A percentile compares a stretch with the other conserved stretches of the same genome.
Evolutionary conservation across 352 stramenopile genomes (phyloP).

Genomic region (Phytophthora ohioensis): DNA sequence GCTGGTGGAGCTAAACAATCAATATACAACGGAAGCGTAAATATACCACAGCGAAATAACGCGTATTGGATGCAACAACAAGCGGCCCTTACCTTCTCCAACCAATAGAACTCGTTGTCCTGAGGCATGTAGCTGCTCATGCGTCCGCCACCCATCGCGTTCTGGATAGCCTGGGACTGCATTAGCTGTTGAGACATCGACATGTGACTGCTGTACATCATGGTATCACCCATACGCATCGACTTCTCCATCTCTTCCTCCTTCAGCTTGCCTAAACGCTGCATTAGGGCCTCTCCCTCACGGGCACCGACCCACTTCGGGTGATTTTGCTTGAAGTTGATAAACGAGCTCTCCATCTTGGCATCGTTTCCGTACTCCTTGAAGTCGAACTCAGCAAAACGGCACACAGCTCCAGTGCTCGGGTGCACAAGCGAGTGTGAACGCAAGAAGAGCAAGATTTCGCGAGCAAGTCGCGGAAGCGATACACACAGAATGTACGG

Average conservation of each 20-base stretch:
- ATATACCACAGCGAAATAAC: too few species aligned
- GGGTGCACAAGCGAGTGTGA: constrained; percentile 93
- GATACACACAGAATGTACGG: constrained; percentile 97
- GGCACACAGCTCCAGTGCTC: constrained; percentile 95
- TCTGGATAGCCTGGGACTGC: constrained; percentile 88
- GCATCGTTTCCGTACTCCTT: constrained; percentile 92
- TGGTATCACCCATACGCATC: constrained; percentile 84
- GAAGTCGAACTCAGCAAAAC: constrained; percentile 97
- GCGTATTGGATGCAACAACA: neutral
- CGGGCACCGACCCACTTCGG: constrained; percentile 82
- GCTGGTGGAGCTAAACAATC: constrained; percentile 64
- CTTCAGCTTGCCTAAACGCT: constrained; percentile 74
- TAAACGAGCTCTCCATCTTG: constrained; percentile 98
- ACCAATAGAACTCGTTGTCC: constrained; percentile 91
- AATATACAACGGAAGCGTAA: neutral
- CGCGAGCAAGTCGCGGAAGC: constrained; percentile 88
- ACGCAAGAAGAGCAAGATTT: constrained; percentile 95
- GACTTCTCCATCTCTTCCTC: constrained; percentile 90
- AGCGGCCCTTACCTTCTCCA: constrained; percentile 74
- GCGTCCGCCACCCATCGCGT: constrained; percentile 59
- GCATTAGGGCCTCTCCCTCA: constrained; percentile 79
- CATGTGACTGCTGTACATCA: constrained; percentile 80
- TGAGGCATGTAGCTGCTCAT: constrained; percentile 66
- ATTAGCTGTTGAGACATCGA: constrained; percentile 90
- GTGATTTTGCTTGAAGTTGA: constrained; percentile 96